phyloP scores from a whole-genome alignment of 2,329 filamentous ascomycete species.

The Karstenula rhodostoma region DNA sequence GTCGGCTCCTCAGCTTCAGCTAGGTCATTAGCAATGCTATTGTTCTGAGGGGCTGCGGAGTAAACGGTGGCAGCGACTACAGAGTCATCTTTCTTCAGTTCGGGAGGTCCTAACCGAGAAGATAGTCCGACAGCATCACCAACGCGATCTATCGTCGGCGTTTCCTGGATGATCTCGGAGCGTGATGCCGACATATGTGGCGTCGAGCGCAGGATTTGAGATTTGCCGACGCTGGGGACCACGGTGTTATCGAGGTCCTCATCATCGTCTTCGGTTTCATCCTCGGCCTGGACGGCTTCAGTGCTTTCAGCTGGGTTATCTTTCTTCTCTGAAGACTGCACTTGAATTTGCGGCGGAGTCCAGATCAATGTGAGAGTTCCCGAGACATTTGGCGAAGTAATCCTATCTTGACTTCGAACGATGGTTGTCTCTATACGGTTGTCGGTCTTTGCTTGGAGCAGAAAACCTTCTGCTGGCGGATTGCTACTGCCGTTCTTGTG shows the following conservation, averaged over 20 bases:
- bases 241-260: constrained; percentile 29
- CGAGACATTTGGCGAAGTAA: constrained; percentile 24
- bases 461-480: constrained; percentile 25
- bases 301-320: constrained; percentile 1
- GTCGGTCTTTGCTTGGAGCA: constrained; percentile 27
- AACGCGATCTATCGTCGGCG: constrained; percentile 35
- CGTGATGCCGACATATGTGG: constrained; percentile 33
- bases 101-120: neutral
- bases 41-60: constrained; percentile 26
- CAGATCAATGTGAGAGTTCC: constrained; percentile 27
- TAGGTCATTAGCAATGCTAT: constrained; percentile 2
- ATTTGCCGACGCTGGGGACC: constrained; percentile 20
- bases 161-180: constrained; percentile 44
- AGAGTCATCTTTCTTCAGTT: neutral
- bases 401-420: constrained; percentile 37
- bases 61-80: neutral
- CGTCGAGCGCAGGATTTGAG: constrained; percentile 29
- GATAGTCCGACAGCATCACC: constrained; percentile 9
- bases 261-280: constrained; percentile 38
- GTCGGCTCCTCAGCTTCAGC: neutral
- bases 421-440: constrained; percentile 35
- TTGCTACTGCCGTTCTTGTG: constrained; percentile 7
- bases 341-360: constrained; percentile 36
- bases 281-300: constrained; percentile 21
- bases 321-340: constrained; percentile 36